phyloP scores from a whole-genome alignment of 2,329 filamentous ascomycete genomes.

The Monilinia vaccinii-corymbosi region DNA sequence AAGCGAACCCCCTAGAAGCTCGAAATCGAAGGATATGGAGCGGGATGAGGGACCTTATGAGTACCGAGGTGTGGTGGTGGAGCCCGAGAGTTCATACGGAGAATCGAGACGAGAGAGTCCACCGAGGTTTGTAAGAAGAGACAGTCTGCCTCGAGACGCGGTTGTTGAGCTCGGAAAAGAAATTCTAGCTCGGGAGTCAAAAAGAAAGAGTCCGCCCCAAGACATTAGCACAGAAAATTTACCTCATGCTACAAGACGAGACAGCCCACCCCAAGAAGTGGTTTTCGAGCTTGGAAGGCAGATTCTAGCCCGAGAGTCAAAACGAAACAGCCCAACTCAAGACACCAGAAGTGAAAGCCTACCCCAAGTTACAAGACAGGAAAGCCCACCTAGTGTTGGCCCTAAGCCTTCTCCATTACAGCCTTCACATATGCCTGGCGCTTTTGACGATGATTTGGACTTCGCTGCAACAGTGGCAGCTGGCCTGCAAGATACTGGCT shows the following conservation, averaged over 20 bases:
- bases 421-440: constrained; percentile 48
- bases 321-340: not conserved
- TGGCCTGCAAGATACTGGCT: constrained; percentile 58
- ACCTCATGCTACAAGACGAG: not conserved
- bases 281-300: not conserved
- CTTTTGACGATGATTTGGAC: constrained; percentile 57
- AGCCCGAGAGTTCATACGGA: constrained; percentile 16
- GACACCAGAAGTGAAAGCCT: not conserved
- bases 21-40: constrained; percentile 10
- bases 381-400: constrained; percentile 43
- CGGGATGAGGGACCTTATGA: constrained; percentile 19
- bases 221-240: not conserved
- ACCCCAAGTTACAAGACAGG: constrained; percentile 2
- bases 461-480: constrained; percentile 64
- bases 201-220: not conserved
- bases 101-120: constrained; percentile 15
- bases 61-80: constrained; percentile 21
- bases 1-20: not conserved
- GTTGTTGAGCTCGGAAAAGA: not conserved
- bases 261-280: not conserved
- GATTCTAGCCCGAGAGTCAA: constrained; percentile 1
- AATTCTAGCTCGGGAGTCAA: not conserved
- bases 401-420: constrained; percentile 41
- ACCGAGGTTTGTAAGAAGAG: not conserved
- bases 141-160: not conserved